Base-by-base conservation (phyloP, 805 yeast genomes). In the Debaryomyces tyrocola region DNA sequence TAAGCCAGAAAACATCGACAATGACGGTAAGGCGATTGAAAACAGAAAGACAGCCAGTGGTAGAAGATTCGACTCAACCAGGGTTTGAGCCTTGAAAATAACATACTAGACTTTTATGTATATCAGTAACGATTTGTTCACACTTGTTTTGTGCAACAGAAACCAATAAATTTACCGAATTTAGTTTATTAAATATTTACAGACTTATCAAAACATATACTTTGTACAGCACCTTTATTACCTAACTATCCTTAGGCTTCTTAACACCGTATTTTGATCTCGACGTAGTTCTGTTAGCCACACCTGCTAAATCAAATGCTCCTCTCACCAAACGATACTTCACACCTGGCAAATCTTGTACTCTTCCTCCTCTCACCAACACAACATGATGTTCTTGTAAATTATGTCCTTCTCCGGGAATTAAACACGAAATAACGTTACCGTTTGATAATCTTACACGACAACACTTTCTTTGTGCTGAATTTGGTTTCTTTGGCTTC, bases 391-490 rank as follows among this genome's bases (percentile, higher is more conserved):
- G 99, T 67, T 94, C 99, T 73, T 94, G 98, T 18, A 96, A 85
- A 62, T 94, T 94, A 69, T 94, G 99, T 17, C 99, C 99, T 64
- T 94, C 97, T 45, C 99, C 99, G 12, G 97, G 97, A 47, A 94
- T 94, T 65, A 90, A 91, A 1, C 97, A 97, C 39, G 92, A 84
- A 14, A 94, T 80, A 41, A 88, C 84, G 54, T 84, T 85, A 21
- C 98, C 99, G 59, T 88, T 92, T 9, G 96, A 80, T 50, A 94
- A 77, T 69, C 96, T 81, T 18, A 94, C 98, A 74, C 98, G 86
- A 53, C 96, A 90, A 40, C 95, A 96, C 67, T 94, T 94, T 72
- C 99, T 82, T 71, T 91, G 92, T 15, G 99, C 97, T 37, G 98
- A 92, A 74, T 94, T 94, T 31, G 99, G 99, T 66, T 94, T 94